Base-by-base conservation (phyloP, 192 early-diverging fungal genomes). In the Podila verticillata region DNA sequence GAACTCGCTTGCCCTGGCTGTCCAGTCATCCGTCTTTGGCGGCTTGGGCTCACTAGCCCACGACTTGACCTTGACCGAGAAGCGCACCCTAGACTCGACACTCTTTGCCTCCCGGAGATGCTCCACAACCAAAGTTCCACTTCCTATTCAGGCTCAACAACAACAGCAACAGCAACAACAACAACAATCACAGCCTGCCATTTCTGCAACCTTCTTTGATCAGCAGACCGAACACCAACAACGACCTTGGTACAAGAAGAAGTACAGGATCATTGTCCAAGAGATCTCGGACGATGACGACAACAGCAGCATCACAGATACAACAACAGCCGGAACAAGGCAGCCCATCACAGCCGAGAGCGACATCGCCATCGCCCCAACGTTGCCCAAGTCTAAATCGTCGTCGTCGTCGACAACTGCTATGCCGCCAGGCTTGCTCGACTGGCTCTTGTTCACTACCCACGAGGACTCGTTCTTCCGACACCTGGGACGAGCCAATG, bases 391-490 rank as follows among this genome's bases (percentile, higher is more conserved):
- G 22, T 12, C 22, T 54, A n/a, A n/a, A 54, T 24, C 51, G 22
- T 0, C 22, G 20, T 24, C 51, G 10, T 26, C 51, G 1, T 24
- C 51, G 22, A 3, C 51, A 9, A 12, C 51, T 24, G 10, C 51
- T 24, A 24, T 54, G 20, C 51, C 51, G 4, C 51, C 51, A 26
- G 30, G 58, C 20, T 17, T 60, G 29, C 17, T 60, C 0, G 58
- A 60, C 12, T 60, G 58, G 58, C 58, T 60, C 1, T 20, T 60
- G 30, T 60, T 60, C 30, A 60, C 58, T 3, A 60, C 58, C 5
- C 58, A 60, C 19, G 58, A 60, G 58, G 58, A 60, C 29, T 60
- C 58, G 26, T 60, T 60, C 29, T 60, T 60, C 58, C 58, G 58
- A 19, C 29, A 32, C 7, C 8, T 60, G 30, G 51, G 51, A 4